phyloP scores from a whole-genome alignment of 352 stramenopile genomes.

The Pseudoperonospora humuli region DNA sequence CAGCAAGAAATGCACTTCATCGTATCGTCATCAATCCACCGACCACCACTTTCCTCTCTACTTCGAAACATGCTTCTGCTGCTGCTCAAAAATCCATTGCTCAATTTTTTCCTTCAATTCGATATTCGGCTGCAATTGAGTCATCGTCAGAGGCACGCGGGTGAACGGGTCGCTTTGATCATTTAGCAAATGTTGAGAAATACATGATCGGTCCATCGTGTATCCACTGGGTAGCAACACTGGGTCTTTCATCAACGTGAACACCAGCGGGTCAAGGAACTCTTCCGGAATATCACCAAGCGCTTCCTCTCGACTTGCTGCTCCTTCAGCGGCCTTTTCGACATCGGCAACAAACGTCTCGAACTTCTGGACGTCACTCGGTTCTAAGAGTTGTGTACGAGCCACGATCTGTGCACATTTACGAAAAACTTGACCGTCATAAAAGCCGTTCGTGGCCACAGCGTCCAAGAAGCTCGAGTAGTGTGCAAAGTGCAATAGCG shows the following conservation, averaged over 20 bases:
- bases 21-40: neutral
- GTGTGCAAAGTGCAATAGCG: constrained; percentile 91
- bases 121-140: constrained; percentile 50
- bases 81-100: constrained; percentile 39
- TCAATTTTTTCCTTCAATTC: constrained; percentile 66
- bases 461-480: constrained; percentile 87
- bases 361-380: constrained; percentile 37
- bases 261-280: constrained; percentile 94
- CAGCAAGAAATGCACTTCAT: too few relatives aligned
- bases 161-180: constrained; percentile 97
- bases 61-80: constrained; percentile 18
- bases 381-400: constrained; percentile 54
- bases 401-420: constrained; percentile 66
- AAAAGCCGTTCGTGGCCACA: constrained; percentile 87
- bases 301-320: constrained; percentile 62
- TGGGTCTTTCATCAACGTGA: constrained; percentile 94
- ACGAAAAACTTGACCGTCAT: constrained; percentile 62
- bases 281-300: constrained; percentile 92
- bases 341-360: constrained; percentile 53
- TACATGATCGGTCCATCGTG: constrained; percentile 90
- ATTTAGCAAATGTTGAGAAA: constrained; percentile 96
- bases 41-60: neutral
- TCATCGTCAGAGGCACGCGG: constrained; percentile 77
- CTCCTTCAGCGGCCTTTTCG: constrained; percentile 33
- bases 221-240: constrained; percentile 89